phyloP scores from a whole-genome alignment of 2,329 filamentous ascomycete species.

The Fusarium graminum region DNA sequence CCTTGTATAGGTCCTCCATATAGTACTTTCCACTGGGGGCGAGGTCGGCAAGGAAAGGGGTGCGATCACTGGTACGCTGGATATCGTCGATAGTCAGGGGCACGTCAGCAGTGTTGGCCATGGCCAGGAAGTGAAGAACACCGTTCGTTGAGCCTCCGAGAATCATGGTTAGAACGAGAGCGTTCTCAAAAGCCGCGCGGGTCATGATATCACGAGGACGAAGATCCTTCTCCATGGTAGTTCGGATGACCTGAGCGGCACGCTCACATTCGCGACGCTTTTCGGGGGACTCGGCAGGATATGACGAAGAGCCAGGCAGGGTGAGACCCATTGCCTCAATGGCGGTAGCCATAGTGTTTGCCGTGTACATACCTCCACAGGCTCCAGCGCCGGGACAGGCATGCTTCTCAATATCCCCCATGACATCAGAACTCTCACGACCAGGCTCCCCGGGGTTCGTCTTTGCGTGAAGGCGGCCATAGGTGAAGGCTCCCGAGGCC shows the following conservation, averaged over 20 bases:
- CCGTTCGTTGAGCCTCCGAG: constrained; percentile 92
- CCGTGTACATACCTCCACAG: constrained; percentile 89
- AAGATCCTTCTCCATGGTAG: constrained; percentile 86
- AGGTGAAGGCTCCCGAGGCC: constrained; percentile 84
- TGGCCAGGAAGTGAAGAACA: constrained; percentile 89
- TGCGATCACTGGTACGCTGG: constrained; percentile 82
- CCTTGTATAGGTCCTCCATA: constrained; percentile 88
- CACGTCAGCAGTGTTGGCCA: constrained; percentile 87
- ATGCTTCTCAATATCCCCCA: constrained; percentile 84
- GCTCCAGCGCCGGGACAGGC: constrained; percentile 76
- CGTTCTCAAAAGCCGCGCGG: constrained; percentile 86
- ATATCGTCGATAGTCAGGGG: constrained; percentile 84
- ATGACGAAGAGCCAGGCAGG: constrained; percentile 86
- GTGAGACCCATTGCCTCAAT: constrained; percentile 92
- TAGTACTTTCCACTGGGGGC: constrained; percentile 86
- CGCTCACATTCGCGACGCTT: constrained; percentile 90
- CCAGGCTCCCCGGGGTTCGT: constrained; percentile 71
- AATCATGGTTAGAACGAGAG: constrained; percentile 89
- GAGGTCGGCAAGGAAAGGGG: constrained; percentile 87
- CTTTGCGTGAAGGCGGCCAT: constrained; percentile 80
- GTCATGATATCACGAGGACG: constrained; percentile 84
- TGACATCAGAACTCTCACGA: constrained; percentile 80
- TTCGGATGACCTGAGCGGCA: constrained; percentile 80
- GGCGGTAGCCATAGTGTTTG: constrained; percentile 90
- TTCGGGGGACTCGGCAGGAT: constrained; percentile 81